Evolutionary conservation across 768 basidiomycete species (phyloP), one percentile per base, ranked within the genome.

Genomic region (Termitomyces sp.): DNA sequence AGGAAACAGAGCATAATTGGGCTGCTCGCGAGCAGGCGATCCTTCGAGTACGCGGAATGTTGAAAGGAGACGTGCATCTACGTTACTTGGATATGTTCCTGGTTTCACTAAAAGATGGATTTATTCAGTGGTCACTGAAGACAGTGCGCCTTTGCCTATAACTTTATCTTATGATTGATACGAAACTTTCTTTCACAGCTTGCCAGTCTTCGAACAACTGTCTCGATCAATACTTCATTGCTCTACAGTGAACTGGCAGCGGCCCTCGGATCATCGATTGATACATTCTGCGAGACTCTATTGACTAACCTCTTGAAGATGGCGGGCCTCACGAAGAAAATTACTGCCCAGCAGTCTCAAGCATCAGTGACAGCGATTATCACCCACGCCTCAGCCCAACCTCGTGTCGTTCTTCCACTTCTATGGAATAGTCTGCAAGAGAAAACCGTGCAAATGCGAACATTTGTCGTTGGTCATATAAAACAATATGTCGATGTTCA

Each of bases 1-100:
- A 85, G 74, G 96, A 99, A 74, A 90, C 91, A 1, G 96, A 99
- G 69, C 92, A 95, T 62, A 99, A 99, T 65, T 99, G 96, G 96
- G 79, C 83, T 43, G 75, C 79, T 30, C 82, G 96, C 58, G 96
- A 99, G 61, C 82, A 81, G 63, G 80, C 89, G 10, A 79, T 95
- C 60, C 78, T 83, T 43, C 81, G 85, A 18, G 88, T 98, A 8
- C 83, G 95, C 44, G 91, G 95, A 18, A 93, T 97, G 91, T 73
- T 98, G 56, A 89, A 87, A 67, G 93, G 93, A 27, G 91, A 91
- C 39, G 89, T 89, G 3, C 86, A 91, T 69, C 69, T 76, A 33
- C 83, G 89, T 56, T 94, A 86, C 68, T 69, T 78, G 5, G 93
- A 94, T 2, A 74, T 81, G 2, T 98, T 98, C 68, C 67, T 94